Evolutionary conservation across 2,329 filamentous ascomycete genomes (phyloP).

Genomic region (Septoria linicola): DNA sequence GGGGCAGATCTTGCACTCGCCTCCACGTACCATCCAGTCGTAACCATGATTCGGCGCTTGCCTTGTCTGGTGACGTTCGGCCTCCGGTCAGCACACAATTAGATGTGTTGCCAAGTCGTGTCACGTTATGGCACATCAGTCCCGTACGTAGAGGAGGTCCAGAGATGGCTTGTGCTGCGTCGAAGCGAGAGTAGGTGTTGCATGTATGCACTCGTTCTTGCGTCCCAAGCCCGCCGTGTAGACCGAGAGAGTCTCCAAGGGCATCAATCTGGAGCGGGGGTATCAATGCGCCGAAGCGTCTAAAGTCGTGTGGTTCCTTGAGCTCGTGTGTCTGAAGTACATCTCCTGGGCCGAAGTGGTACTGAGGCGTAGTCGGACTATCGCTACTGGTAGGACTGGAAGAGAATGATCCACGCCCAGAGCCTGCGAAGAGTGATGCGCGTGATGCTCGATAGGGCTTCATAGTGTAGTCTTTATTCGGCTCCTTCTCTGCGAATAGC

Average conservation of each 20-base stretch:
- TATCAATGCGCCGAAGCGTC: constrained; percentile 44
- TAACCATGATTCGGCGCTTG: constrained; percentile 73
- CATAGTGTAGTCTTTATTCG: constrained; percentile 30
- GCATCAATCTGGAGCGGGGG: constrained; percentile 32
- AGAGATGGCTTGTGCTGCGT: constrained; percentile 27
- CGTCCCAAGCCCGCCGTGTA: constrained; percentile 48
- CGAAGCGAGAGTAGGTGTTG: constrained; percentile 43
- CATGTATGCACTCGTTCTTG: constrained; percentile 51
- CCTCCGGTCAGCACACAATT: constrained; percentile 72
- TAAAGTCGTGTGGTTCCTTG: constrained; percentile 30
- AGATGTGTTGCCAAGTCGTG: constrained; percentile 55
- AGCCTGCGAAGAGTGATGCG: constrained; percentile 27
- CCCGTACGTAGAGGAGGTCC: constrained; percentile 37
- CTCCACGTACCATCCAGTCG: constrained; percentile 64
- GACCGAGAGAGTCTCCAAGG: constrained; percentile 37
- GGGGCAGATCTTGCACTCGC: constrained; percentile 62
- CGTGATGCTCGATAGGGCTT: constrained; percentile 28
- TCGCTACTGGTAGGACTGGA: constrained; percentile 21
- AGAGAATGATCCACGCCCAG: constrained; percentile 22
- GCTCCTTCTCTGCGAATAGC: constrained; percentile 59
- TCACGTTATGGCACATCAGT: constrained; percentile 74
- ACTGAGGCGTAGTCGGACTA: constrained; percentile 27
- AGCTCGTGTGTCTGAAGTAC: constrained; percentile 33
- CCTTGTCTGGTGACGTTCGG: constrained; percentile 69
- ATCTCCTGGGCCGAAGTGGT: constrained; percentile 28